Percentiles rank a stretch among this genome's conserved stretches.
Conservation (phyloP, 2,329 filamentous ascomycete species). For the Aureobasidium subglaciale region DNA sequence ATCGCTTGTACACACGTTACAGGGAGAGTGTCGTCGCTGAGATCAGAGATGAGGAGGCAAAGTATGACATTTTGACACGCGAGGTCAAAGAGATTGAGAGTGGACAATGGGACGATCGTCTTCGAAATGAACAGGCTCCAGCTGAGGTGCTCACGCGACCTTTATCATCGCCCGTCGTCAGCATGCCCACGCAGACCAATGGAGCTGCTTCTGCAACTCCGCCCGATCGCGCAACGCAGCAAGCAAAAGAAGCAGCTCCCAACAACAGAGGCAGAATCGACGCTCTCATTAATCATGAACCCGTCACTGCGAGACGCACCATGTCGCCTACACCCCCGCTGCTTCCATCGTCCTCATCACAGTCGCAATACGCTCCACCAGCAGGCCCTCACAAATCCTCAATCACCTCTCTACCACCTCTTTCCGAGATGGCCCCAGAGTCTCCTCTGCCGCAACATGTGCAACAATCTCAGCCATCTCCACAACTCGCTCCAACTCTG, state of each 20-base stretch:
- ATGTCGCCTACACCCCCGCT: conserved; percentile 21
- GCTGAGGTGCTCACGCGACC: not conserved
- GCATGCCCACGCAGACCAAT: too few species aligned
- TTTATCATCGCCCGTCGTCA: too few species aligned
- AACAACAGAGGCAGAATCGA: conserved; percentile 27
- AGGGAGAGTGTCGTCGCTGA: conserved; percentile 60
- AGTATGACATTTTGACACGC: conserved; percentile 54
- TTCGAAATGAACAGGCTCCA: conserved; percentile 18
- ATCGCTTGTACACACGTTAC: conserved; percentile 69
- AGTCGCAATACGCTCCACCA: not conserved
- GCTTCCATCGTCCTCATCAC: conserved; percentile 20
- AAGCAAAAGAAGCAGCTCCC: not conserved
- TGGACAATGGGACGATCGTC: conserved; percentile 45
- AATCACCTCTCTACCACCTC: conserved; percentile 27
- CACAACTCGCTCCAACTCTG: conserved; percentile 23
- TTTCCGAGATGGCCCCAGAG: conserved; percentile 31
- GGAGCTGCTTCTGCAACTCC: not conserved
- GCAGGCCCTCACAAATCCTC: not conserved
- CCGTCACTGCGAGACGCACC: conserved; percentile 26
- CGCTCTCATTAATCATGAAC: conserved; percentile 31
- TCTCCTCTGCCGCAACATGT: conserved; percentile 25
- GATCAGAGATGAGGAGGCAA: conserved; percentile 67
- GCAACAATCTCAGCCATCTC: conserved; percentile 18
- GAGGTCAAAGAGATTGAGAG: conserved; percentile 65
- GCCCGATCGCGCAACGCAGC: not conserved